These are phyloP conservation scores for Colletotrichum scovillei DNA, from an alignment of 2,329 filamentous ascomycete genomes.

Conservation along the genomic window DNA sequence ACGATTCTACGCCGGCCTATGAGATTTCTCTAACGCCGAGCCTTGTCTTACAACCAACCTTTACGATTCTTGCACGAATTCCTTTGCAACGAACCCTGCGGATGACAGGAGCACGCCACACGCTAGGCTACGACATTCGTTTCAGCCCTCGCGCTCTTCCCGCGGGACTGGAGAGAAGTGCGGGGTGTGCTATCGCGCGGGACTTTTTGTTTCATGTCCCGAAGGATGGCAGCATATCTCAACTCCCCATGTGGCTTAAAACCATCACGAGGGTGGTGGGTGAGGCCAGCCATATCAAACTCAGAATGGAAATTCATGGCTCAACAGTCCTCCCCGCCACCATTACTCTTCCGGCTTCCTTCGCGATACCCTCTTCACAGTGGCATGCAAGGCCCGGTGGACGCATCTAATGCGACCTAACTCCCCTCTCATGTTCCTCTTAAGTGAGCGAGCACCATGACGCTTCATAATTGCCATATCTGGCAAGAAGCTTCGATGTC, in stretches of 20 bases:
- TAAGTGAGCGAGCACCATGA: neutral
- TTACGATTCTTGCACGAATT: neutral
- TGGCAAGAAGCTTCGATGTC: neutral
- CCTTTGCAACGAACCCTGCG: neutral
- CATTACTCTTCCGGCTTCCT: neutral
- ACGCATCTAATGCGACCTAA: neutral
- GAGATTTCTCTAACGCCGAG: neutral
- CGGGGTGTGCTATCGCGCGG: constrained; percentile 6
- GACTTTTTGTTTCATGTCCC: constrained; percentile 10
- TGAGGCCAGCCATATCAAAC: neutral
- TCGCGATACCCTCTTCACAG: neutral
- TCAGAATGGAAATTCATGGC: neutral
- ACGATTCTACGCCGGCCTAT: neutral
- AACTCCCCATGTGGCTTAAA: neutral
- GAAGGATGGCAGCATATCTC: neutral
- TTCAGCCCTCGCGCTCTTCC: constrained; percentile 29
- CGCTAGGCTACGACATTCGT: constrained; percentile 1
- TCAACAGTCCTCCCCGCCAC: neutral
- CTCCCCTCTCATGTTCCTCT: constrained; percentile 6
- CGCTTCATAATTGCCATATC: neutral
- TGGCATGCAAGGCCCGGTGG: neutral
- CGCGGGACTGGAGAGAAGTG: constrained; percentile 23
- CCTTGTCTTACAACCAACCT: constrained; percentile 5
- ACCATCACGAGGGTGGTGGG: neutral
- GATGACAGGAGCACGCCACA: neutral